Percentiles rank a stretch among this genome's conserved stretches.
Evolutionary conservation across 2,329 filamentous ascomycete genomes (phyloP).

Genomic region (Phymatotrichopsis omnivora): DNA sequence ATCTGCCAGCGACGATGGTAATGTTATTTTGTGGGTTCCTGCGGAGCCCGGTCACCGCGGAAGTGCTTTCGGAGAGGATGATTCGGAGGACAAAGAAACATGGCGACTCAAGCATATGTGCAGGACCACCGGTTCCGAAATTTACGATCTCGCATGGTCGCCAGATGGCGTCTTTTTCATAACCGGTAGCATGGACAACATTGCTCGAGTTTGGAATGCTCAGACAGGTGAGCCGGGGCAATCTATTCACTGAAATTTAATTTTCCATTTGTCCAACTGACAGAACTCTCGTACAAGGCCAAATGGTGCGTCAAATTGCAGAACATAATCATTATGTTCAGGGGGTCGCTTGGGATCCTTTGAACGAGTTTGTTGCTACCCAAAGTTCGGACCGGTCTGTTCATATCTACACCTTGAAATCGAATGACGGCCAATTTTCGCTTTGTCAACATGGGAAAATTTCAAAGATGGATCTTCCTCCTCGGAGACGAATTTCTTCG

Average conservation of each 20-base stretch:
- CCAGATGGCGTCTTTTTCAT: constrained; percentile 96
- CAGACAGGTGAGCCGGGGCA: constrained; percentile 56
- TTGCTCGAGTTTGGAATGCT: constrained; percentile 92
- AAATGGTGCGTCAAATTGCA: constrained; percentile 80
- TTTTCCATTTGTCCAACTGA: constrained; percentile 11
- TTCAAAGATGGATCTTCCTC: constrained; percentile 86
- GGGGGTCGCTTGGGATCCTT: constrained; percentile 93
- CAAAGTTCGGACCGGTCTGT: constrained; percentile 97
- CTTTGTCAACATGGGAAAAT: constrained; percentile 69
- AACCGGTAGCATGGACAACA: constrained; percentile 98
- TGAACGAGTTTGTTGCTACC: constrained; percentile 96
- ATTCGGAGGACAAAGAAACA: constrained; percentile 84
- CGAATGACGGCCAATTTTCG: constrained; percentile 90
- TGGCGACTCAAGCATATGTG: constrained; percentile 99
- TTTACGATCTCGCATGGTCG: constrained; percentile 97
- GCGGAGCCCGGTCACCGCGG: constrained; percentile 57
- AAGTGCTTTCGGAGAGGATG: constrained; percentile 66
- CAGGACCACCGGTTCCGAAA: constrained; percentile 84
- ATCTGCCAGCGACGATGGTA: constrained; percentile 93
- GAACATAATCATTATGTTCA: constrained; percentile 98
- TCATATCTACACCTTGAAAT: constrained; percentile 92
- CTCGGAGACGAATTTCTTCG: constrained; percentile 69
- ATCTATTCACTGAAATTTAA: too few relatives aligned
- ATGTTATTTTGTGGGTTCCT: constrained; percentile 91
- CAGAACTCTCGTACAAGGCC: constrained; percentile 37